Percentiles rank a stretch among this genome's conserved stretches.
These are phyloP conservation scores for Lotus japonicus DNA, from an alignment of 306 rosid species.

Conservation along the genomic window DNA sequence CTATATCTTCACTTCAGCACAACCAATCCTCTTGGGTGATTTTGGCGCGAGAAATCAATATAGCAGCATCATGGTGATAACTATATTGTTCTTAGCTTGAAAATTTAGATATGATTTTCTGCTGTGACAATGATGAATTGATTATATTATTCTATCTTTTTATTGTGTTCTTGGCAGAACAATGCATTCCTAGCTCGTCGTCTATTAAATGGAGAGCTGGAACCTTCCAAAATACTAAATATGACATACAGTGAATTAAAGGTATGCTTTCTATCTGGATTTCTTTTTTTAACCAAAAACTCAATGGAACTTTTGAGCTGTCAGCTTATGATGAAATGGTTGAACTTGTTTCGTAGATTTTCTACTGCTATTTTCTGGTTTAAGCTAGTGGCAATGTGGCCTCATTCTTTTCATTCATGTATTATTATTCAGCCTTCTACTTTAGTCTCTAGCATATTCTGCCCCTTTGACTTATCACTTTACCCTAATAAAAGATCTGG, in stretches of 20 bases:
- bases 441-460: background rate
- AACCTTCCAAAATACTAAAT: slow-evolving; percentile 66
- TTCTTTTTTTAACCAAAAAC: background rate
- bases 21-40: background rate
- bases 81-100: background rate
- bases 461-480: background rate
- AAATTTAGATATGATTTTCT: slow-evolving; percentile 1
- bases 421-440: background rate
- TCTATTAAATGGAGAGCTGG: slow-evolving; percentile 74
- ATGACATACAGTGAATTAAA: slow-evolving; percentile 91
- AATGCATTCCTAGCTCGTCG: slow-evolving; percentile 57
- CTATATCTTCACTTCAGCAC: background rate
- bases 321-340: background rate
- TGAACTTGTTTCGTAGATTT: slow-evolving; percentile 15
- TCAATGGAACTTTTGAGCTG: background rate
- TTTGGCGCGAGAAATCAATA: background rate
- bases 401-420: background rate
- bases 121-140: background rate
- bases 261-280: slow-evolving; percentile 37
- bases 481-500: background rate
- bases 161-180: slow-evolving; percentile 38
- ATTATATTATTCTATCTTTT: background rate
- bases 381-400: background rate
- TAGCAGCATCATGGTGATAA: background rate
- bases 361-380: background rate